Conservation (phyloP, 164 flowering plant species). For the Amborella trichopoda region DNA sequence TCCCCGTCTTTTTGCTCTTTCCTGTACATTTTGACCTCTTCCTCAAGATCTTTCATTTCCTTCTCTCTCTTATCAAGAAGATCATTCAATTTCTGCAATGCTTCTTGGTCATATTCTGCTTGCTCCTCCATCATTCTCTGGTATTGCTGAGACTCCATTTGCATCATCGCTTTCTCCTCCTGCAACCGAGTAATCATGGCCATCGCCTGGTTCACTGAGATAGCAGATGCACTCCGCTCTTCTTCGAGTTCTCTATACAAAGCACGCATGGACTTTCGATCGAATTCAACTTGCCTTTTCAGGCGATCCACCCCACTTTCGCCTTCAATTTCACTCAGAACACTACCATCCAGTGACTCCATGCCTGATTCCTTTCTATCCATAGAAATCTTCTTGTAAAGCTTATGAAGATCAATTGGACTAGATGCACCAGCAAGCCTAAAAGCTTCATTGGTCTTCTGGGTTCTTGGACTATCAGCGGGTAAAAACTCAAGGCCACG, state of each 20-base stretch:
- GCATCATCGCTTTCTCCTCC: slow-evolving; percentile 77
- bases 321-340: slow-evolving; percentile 24
- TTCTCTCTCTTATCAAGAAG: slow-evolving; percentile 43
- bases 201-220: slow-evolving; percentile 84
- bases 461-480: not conserved
- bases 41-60: slow-evolving; percentile 44
- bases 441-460: slow-evolving; percentile 12
- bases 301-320: slow-evolving; percentile 30
- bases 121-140: slow-evolving; percentile 97
- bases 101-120: slow-evolving; percentile 76
- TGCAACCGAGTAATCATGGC: slow-evolving; percentile 86
- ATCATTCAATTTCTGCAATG: slow-evolving; percentile 43
- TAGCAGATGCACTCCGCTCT: slow-evolving; percentile 75
- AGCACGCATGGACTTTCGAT: slow-evolving; percentile 38
- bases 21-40: slow-evolving; percentile 33
- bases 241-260: slow-evolving; percentile 69
- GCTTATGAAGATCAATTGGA: slow-evolving; percentile 29
- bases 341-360: slow-evolving; percentile 19
- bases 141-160: slow-evolving; percentile 87
- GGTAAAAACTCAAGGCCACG: too few species aligned
- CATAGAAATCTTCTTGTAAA: slow-evolving; percentile 22
- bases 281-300: slow-evolving; percentile 45
- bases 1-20: slow-evolving; percentile 17
- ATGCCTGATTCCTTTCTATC: slow-evolving; percentile 27
- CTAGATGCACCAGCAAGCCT: slow-evolving; percentile 41